phyloP scores from a whole-genome alignment of 1,284 basidiomycete genomes.

The Ustilago curta region DNA sequence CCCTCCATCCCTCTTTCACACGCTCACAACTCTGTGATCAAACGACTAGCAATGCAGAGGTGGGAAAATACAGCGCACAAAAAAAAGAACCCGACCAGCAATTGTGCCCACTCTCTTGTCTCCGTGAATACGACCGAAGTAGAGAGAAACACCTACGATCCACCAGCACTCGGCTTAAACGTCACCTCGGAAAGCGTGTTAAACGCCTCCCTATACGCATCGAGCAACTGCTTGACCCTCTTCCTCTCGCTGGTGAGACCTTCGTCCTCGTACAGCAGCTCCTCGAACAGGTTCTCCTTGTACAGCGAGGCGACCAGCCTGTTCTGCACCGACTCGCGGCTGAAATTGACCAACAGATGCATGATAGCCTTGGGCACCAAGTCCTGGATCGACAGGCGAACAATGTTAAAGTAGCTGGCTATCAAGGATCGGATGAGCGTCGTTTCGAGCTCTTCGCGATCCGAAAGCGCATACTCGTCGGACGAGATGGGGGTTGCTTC shows the following conservation, averaged over 20 bases:
- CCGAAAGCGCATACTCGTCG: slow-evolving; percentile 74
- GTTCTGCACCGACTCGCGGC: slow-evolving; percentile 96
- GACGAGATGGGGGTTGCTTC: slow-evolving; percentile 75
- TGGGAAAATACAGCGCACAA: slow-evolving; percentile 3
- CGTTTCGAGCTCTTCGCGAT: slow-evolving; percentile 95
- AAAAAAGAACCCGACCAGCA: background rate
- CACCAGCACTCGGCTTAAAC: slow-evolving; percentile 46
- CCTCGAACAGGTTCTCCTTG: slow-evolving; percentile 82
- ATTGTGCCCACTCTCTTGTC: background rate
- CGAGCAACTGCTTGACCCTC: slow-evolving; percentile 91
- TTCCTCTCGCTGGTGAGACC: slow-evolving; percentile 90
- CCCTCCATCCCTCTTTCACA: too few relatives aligned
- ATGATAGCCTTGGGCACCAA: slow-evolving; percentile 83
- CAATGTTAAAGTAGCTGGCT: slow-evolving; percentile 93
- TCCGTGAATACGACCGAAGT: background rate
- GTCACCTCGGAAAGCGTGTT: slow-evolving; percentile 63
- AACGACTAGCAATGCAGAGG: slow-evolving; percentile 1
- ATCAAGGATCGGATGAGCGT: slow-evolving; percentile 93
- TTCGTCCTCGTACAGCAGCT: slow-evolving; percentile 95
- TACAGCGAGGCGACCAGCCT: slow-evolving; percentile 90
- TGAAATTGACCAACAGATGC: slow-evolving; percentile 88
- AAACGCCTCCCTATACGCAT: slow-evolving; percentile 98
- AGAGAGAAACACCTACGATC: background rate
- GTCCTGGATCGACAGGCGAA: slow-evolving; percentile 95
- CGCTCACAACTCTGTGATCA: background rate